These are phyloP conservation scores for Cladosporium austrohemisphaericum DNA, from an alignment of 2,329 filamentous ascomycete genomes.

Conservation along the genomic window DNA sequence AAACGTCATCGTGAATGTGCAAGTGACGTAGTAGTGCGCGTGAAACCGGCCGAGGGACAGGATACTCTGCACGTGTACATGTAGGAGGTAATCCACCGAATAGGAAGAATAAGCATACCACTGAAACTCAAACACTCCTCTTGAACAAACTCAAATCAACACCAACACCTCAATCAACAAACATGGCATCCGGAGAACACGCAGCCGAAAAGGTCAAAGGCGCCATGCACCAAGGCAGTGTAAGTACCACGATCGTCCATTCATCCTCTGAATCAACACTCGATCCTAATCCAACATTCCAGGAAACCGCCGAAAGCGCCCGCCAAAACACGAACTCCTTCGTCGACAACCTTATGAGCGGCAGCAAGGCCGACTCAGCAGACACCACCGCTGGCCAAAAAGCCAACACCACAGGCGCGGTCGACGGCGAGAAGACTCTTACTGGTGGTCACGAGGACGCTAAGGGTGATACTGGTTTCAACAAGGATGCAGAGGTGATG, in stretches of 20 bases:
- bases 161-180: not conserved
- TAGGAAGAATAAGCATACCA: too few relatives aligned
- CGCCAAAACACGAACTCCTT: conserved; percentile 30
- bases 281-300: not conserved
- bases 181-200: conserved; percentile 24
- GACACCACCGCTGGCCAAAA: conserved; percentile 15
- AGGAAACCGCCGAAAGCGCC: conserved; percentile 25
- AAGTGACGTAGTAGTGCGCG: too few relatives aligned
- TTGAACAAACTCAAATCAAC: not conserved
- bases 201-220: conserved; percentile 27
- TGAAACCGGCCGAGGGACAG: too few relatives aligned
- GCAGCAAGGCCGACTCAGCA: conserved; percentile 19
- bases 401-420: conserved; percentile 21
- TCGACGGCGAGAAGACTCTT: conserved; percentile 16
- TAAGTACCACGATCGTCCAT: conserved; percentile 11
- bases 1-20: too few relatives aligned
- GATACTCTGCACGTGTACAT: too few relatives aligned
- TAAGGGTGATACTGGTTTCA: conserved; percentile 8
- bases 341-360: conserved; percentile 24
- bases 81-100: too few relatives aligned
- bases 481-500: conserved; percentile 12
- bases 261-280: not conserved
- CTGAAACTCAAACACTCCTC: too few relatives aligned
- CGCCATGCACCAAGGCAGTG: conserved; percentile 24
- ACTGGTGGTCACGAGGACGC: conserved; percentile 3